A percentile compares a stretch with the other conserved stretches of the same genome.
Evolutionary conservation across 1,284 basidiomycete species (phyloP).

Genomic region (Marasmius tenuissimus): DNA sequence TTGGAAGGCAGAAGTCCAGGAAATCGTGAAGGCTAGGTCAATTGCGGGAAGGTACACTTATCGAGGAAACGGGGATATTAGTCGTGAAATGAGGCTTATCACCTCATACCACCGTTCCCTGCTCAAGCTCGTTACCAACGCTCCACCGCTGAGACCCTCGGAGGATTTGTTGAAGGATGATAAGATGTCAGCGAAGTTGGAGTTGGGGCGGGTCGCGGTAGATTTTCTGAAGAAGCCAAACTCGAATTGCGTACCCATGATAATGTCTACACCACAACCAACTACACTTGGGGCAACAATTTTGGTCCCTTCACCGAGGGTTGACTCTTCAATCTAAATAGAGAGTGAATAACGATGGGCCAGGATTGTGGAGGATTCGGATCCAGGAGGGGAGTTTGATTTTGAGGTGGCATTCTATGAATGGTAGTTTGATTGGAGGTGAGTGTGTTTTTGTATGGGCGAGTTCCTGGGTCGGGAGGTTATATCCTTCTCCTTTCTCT

Average conservation of each 20-base stretch:
- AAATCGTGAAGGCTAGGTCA: slow-evolving; percentile 48
- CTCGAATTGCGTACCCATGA: slow-evolving; percentile 48
- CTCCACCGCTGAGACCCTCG: slow-evolving; percentile 35
- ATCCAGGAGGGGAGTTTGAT: too few species aligned
- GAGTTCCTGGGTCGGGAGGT: too few species aligned
- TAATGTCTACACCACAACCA: slow-evolving; percentile 59
- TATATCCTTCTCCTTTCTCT: slow-evolving; percentile 3
- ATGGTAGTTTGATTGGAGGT: slow-evolving; percentile 65
- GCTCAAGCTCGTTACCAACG: slow-evolving; percentile 42
- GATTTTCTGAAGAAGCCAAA: slow-evolving; percentile 32
- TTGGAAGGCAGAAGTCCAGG: slow-evolving; percentile 54
- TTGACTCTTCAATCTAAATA: slow-evolving; percentile 4
- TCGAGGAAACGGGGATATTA: too few species aligned
- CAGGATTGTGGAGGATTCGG: slow-evolving; percentile 52
- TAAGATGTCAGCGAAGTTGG: slow-evolving; percentile 46
- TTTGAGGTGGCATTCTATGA: slow-evolving; percentile 64
- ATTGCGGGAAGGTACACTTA: slow-evolving; percentile 35
- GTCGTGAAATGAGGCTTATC: too few species aligned
- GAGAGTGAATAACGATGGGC: slow-evolving; percentile 43
- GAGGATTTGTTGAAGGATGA: slow-evolving; percentile 20
- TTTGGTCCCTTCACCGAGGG: slow-evolving; percentile 55
- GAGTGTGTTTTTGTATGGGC: slow-evolving; percentile 14
- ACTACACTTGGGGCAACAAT: slow-evolving; percentile 47
- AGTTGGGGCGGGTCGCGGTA: slow-evolving; percentile 50
- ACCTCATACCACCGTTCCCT: slow-evolving; percentile 47